Percentiles rank a stretch among this genome's conserved stretches.
These are phyloP conservation scores for Raddia distichophylla DNA, from an alignment of 176 grass and related monocot genomes.

Conservation along the genomic window DNA sequence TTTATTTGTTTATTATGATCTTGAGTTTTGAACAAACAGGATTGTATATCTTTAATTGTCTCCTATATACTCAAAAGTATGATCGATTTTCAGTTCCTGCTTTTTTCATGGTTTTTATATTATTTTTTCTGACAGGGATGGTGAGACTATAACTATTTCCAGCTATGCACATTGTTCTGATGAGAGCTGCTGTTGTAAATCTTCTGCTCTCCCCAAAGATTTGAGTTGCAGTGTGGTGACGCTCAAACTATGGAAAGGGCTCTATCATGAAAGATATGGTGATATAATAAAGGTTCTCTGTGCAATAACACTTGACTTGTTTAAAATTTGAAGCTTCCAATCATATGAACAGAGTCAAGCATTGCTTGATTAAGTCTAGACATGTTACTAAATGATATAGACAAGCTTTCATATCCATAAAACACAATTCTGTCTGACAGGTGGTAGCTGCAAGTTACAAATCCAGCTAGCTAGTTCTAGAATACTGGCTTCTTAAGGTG, in stretches of 20 bases:
- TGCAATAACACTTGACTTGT: conserved; percentile 20
- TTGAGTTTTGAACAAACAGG: background rate
- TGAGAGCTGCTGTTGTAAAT: conserved; percentile 72
- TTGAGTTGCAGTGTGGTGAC: conserved; percentile 46
- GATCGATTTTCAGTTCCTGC: conserved; percentile 5
- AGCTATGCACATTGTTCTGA: conserved; percentile 66
- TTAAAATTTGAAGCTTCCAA: conserved; percentile 20
- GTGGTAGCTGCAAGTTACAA: background rate
- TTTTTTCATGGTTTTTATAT: conserved; percentile 26
- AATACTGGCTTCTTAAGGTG: background rate
- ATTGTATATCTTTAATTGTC: conserved; percentile 5
- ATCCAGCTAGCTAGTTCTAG: conserved; percentile 26
- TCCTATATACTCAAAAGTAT: conserved; percentile 17
- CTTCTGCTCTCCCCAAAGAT: conserved; percentile 42
- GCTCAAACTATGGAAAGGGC: conserved; percentile 71
- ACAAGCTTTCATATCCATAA: conserved; percentile 8
- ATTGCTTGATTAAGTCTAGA: conserved; percentile 7
- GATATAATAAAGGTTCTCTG: conserved; percentile 77
- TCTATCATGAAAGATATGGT: conserved; percentile 80
- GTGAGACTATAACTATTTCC: conserved; percentile 56
- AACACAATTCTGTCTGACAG: background rate
- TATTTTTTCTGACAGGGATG: conserved; percentile 58
- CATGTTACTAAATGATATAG: background rate
- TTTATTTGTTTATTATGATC: background rate
- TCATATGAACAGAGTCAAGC: conserved; percentile 24